These are phyloP conservation scores for Capsella bursapastoris DNA, from an alignment of 345 rosid species.

Conservation along the genomic window DNA sequence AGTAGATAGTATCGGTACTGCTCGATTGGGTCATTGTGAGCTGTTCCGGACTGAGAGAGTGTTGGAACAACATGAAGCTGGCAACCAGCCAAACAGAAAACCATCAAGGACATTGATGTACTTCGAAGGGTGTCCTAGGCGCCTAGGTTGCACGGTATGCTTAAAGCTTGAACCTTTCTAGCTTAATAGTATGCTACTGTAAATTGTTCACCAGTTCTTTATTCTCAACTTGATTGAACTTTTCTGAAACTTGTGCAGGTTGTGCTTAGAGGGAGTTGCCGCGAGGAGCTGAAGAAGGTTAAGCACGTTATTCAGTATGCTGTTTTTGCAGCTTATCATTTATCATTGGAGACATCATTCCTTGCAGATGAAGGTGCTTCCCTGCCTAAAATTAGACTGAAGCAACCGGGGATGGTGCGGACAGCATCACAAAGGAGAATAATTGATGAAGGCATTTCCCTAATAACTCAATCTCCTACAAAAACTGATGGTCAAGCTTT, in stretches of 20 bases:
- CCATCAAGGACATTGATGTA: slow-evolving; percentile 94
- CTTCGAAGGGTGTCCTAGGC: slow-evolving; percentile 99
- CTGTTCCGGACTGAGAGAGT: slow-evolving; percentile 75
- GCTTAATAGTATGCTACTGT: background rate
- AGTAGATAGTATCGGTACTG: slow-evolving; percentile 59
- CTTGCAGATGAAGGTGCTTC: slow-evolving; percentile 99
- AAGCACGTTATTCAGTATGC: slow-evolving; percentile 90
- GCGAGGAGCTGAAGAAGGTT: slow-evolving; percentile 92
- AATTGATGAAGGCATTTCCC: slow-evolving; percentile 49
- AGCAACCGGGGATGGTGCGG: slow-evolving; percentile 45
- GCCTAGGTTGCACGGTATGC: slow-evolving; percentile 97
- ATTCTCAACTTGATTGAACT: slow-evolving; percentile 35
- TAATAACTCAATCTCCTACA: slow-evolving; percentile 43
- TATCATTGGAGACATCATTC: slow-evolving; percentile 92
- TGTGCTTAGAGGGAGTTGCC: slow-evolving; percentile 71
- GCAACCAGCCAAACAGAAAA: slow-evolving; percentile 68
- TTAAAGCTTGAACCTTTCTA: background rate
- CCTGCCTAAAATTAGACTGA: slow-evolving; percentile 66
- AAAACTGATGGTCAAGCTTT: slow-evolving; percentile 39
- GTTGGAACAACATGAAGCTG: slow-evolving; percentile 74
- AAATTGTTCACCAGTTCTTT: background rate
- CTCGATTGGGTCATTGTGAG: slow-evolving; percentile 85
- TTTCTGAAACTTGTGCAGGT: slow-evolving; percentile 56
- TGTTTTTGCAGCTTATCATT: slow-evolving; percentile 96
- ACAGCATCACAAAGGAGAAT: slow-evolving; percentile 51